These are phyloP conservation scores for Colletotrichum graminicola DNA, from an alignment of 2,329 filamentous ascomycete species.

Conservation along the genomic window DNA sequence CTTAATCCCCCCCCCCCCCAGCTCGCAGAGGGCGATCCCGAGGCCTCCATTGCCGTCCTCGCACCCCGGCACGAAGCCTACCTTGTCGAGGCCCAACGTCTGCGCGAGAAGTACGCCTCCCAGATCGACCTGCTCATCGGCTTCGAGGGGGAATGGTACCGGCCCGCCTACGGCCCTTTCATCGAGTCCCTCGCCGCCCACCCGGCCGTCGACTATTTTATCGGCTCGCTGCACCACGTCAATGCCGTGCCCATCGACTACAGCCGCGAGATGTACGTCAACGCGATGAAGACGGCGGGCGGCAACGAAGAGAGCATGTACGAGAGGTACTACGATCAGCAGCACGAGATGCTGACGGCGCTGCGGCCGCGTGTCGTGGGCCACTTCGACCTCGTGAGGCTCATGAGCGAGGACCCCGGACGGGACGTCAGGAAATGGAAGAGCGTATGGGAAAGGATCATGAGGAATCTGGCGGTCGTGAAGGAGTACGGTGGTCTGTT, in stretches of 20 bases:
- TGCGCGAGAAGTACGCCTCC: constrained; percentile 76
- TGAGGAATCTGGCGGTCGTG: constrained; percentile 80
- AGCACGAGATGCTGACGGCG: constrained; percentile 81
- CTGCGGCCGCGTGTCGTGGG: constrained; percentile 84
- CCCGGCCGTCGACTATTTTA: constrained; percentile 85
- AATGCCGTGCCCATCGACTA: constrained; percentile 91
- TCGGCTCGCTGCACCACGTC: constrained; percentile 94
- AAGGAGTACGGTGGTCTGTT: constrained; percentile 82
- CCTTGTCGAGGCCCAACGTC: constrained; percentile 78
- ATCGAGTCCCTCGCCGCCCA: constrained; percentile 70
- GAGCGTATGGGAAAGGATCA: constrained; percentile 79
- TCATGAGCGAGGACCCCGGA: constrained; percentile 79
- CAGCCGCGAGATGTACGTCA: constrained; percentile 74
- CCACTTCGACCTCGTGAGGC: constrained; percentile 91
- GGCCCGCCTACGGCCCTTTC: constrained; percentile 69
- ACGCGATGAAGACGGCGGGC: constrained; percentile 65
- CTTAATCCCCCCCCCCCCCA: constrained; percentile 48
- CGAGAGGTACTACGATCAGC: constrained; percentile 88
- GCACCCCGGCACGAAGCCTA: constrained; percentile 75
- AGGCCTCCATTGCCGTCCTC: constrained; percentile 62
- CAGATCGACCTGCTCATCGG: constrained; percentile 86
- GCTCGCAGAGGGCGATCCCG: constrained; percentile 64
- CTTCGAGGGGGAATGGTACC: constrained; percentile 95
- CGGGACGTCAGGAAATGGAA: constrained; percentile 68
- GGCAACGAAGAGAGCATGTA: constrained; percentile 79